These are phyloP conservation scores for Aspergillus alliaceus DNA, from an alignment of 2,329 filamentous ascomycete genomes.

Conservation along the genomic window DNA sequence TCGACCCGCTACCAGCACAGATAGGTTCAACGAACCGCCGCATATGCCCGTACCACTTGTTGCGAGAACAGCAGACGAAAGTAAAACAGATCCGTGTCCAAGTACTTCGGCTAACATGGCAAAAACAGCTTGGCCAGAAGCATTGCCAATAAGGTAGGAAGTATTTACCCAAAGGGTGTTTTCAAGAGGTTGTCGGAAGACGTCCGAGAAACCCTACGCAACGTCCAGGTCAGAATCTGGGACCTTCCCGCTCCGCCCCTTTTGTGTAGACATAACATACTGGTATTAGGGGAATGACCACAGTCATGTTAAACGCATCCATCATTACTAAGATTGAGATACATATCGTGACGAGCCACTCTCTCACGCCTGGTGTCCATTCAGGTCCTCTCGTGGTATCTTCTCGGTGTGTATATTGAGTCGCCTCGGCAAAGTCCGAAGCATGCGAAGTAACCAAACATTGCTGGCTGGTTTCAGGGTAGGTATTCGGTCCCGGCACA, in stretches of 20 bases:
- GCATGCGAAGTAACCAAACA: constrained; percentile 6
- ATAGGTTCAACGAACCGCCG: constrained; percentile 37
- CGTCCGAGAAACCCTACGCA: constrained; percentile 32
- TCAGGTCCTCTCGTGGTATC: constrained; percentile 1
- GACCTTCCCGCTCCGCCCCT: neutral
- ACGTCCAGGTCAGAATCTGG: neutral
- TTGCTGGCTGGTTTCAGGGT: constrained; percentile 6
- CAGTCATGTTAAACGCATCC: constrained; percentile 51
- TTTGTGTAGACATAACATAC: constrained; percentile 27
- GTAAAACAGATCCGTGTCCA: constrained; percentile 47
- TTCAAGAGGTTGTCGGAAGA: constrained; percentile 34
- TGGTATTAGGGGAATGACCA: constrained; percentile 48
- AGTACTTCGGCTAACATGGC: constrained; percentile 40
- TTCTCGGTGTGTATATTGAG: constrained; percentile 3
- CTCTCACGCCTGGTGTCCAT: constrained; percentile 42
- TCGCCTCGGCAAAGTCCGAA: constrained; percentile 1
- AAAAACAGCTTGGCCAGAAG: constrained; percentile 29
- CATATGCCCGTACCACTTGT: constrained; percentile 49
- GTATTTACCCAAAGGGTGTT: constrained; percentile 53
- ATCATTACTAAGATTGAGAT: constrained; percentile 49
- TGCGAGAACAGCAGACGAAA: constrained; percentile 46
- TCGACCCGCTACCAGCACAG: constrained; percentile 44
- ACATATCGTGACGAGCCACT: constrained; percentile 44
- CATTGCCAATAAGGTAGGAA: constrained; percentile 45
- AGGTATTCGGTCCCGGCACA: constrained; percentile 9